These are phyloP conservation scores for Ulota crispa DNA, from an alignment of 225 moss, liverwort and hornwort species.

Conservation along the genomic window DNA sequence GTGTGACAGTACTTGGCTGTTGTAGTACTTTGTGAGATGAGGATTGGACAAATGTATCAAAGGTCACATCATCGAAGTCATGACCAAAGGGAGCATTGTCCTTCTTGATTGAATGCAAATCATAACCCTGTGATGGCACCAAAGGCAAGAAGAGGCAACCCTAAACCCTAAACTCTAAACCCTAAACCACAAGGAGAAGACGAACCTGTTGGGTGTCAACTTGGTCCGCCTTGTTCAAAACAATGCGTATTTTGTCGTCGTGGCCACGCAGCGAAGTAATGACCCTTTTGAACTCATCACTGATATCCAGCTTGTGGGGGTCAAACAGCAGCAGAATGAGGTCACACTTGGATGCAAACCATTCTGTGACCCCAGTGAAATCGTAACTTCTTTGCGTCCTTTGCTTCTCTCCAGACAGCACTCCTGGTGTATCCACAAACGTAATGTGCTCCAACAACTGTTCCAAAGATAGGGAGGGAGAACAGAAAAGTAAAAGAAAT, in stretches of 20 bases:
- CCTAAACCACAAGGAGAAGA: not conserved
- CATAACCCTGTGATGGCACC: no score
- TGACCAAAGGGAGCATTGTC: not conserved
- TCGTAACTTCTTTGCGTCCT: slow-evolving; percentile 96
- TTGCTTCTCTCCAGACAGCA: slow-evolving; percentile 97
- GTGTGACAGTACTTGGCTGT: not conserved
- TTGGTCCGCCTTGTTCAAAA: slow-evolving; percentile 96
- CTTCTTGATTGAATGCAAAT: not conserved
- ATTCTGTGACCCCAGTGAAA: slow-evolving; percentile 96
- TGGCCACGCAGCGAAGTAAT: slow-evolving; percentile 89
- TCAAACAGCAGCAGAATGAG: slow-evolving; percentile 89
- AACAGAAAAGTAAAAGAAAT: no score
- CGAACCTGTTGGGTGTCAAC: slow-evolving; percentile 96
- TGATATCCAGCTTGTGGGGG: slow-evolving; percentile 95
- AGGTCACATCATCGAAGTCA: not conserved
- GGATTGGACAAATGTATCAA: not conserved
- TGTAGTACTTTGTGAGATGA: not conserved
- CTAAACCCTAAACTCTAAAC: no score
- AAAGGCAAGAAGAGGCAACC: no score
- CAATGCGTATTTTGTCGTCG: slow-evolving; percentile 96
- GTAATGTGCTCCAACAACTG: slow-evolving; percentile 94
- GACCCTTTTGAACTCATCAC: slow-evolving; percentile 96
- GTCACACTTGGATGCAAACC: slow-evolving; percentile 99
- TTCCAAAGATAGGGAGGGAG: not conserved
- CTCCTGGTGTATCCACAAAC: slow-evolving; percentile 99